These are phyloP conservation scores for Leishmania amazonensis DNA, from an alignment of 208 protist species.

Conservation along the genomic window DNA sequence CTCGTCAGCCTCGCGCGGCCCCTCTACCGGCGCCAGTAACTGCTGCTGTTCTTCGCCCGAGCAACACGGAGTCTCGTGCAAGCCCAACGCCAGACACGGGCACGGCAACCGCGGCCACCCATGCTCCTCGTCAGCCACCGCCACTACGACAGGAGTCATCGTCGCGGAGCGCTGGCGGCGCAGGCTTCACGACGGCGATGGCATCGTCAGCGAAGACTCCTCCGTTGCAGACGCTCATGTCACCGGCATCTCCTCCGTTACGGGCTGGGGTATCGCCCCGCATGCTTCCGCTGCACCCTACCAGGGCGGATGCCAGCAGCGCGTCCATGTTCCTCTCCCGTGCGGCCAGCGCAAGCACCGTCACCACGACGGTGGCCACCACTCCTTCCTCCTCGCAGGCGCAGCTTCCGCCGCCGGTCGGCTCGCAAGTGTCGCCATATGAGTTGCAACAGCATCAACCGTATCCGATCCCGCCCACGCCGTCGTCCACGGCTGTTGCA, in stretches of 20 bases:
- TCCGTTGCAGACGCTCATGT: background rate
- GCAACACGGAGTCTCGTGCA: background rate
- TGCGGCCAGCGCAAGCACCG: slow-evolving; percentile 18
- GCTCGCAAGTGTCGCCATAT: slow-evolving; percentile 17
- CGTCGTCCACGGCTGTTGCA: background rate
- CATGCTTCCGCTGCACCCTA: slow-evolving; percentile 41
- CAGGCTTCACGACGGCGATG: background rate
- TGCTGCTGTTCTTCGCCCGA: slow-evolving; percentile 4
- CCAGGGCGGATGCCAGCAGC: slow-evolving; percentile 13
- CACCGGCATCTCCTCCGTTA: slow-evolving; percentile 42
- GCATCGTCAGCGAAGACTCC: background rate
- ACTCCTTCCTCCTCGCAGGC: slow-evolving; percentile 12
- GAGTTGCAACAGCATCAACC: slow-evolving; percentile 7
- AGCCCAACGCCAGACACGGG: background rate
- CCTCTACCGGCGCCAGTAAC: slow-evolving; percentile 21
- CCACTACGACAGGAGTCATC: background rate
- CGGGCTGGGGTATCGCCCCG: slow-evolving; percentile 58
- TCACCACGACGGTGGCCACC: slow-evolving; percentile 2
- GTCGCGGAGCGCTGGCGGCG: background rate
- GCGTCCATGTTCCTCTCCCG: slow-evolving; percentile 5
- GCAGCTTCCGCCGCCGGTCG: background rate
- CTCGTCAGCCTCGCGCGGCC: background rate
- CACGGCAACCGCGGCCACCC: background rate
- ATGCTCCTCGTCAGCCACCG: slow-evolving; percentile 2
- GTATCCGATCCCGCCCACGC: slow-evolving; percentile 4